phyloP scores from a whole-genome alignment of 176 grass and related monocot species.

The Chloris gayana region DNA sequence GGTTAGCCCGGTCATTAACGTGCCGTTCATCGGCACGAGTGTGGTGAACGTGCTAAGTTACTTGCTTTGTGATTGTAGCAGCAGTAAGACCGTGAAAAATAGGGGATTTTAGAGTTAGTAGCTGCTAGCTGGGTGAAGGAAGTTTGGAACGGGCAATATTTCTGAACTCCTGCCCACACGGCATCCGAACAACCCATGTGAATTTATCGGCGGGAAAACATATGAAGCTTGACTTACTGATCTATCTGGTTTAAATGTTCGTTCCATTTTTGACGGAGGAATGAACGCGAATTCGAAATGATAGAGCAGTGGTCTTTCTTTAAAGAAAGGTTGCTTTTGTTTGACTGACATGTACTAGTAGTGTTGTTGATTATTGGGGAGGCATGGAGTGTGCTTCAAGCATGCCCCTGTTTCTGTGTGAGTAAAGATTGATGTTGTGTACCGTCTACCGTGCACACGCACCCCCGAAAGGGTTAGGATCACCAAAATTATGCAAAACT shows the following conservation, averaged over 20 bases:
- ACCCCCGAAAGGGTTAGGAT: too few species aligned
- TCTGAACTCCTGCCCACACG: too few species aligned
- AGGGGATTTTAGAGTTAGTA: constrained; percentile 12
- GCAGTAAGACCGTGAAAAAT: constrained; percentile 37
- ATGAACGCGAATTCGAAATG: too few species aligned
- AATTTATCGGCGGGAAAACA: too few species aligned
- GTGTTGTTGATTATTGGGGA: constrained; percentile 9
- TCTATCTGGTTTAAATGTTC: too few species aligned
- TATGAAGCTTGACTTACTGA: too few species aligned
- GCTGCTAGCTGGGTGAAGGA: not conserved
- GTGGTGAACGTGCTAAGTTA: constrained; percentile 49
- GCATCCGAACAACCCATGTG: too few species aligned
- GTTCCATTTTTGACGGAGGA: too few species aligned
- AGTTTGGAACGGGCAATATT: constrained; percentile 3
- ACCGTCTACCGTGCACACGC: too few species aligned
- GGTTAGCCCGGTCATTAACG: constrained; percentile 58
- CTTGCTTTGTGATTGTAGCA: constrained; percentile 55
- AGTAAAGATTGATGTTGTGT: not conserved
- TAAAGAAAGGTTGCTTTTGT: not conserved
- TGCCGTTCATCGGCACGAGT: constrained; percentile 43
- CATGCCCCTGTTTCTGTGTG: constrained; percentile 26
- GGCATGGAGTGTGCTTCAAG: constrained; percentile 28
- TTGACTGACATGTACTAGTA: too few species aligned
- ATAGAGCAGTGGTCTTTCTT: too few species aligned
- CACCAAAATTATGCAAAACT: too few species aligned